These are phyloP conservation scores for Smallanthus sonchifolius DNA, from an alignment of 129 eudicot genomes.

Conservation along the genomic window DNA sequence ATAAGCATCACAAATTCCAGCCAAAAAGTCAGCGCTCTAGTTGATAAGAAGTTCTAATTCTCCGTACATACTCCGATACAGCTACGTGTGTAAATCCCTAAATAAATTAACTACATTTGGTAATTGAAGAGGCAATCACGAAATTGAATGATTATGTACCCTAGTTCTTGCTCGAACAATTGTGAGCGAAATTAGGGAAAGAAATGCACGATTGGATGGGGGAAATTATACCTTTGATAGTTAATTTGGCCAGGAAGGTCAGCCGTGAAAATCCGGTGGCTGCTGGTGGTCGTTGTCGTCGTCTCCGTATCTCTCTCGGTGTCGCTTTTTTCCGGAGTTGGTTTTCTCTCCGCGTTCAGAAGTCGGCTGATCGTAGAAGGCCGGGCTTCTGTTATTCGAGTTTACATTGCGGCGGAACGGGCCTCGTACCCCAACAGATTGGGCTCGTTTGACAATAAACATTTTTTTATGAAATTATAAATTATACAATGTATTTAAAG, in stretches of 20 bases:
- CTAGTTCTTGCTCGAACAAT: constrained; percentile 8
- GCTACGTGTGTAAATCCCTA: not conserved
- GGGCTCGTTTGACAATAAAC: constrained; percentile 13
- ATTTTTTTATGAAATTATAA: not conserved
- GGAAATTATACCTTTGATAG: constrained; percentile 32
- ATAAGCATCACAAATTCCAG: constrained; percentile 12
- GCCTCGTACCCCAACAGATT: constrained; percentile 1
- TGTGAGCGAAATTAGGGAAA: not conserved
- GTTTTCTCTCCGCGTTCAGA: constrained; percentile 23
- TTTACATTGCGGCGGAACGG: constrained; percentile 16
- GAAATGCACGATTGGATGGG: constrained; percentile 25
- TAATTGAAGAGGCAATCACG: not conserved
- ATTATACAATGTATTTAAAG: too few relatives aligned
- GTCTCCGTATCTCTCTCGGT: constrained; percentile 26
- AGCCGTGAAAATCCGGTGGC: constrained; percentile 17
- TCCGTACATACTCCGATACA: constrained; percentile 2
- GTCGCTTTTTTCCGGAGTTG: constrained; percentile 6
- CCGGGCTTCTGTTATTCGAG: constrained; percentile 25
- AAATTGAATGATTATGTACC: constrained; percentile 20
- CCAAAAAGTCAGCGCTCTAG: constrained; percentile 20
- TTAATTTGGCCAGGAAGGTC: not conserved
- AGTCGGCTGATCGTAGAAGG: constrained; percentile 27
- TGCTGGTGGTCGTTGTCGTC: constrained; percentile 24
- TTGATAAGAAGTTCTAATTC: not conserved
- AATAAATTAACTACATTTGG: constrained; percentile 19